Conservation (phyloP, 2,329 filamentous ascomycete genomes). For the Neurospora crassa region DNA sequence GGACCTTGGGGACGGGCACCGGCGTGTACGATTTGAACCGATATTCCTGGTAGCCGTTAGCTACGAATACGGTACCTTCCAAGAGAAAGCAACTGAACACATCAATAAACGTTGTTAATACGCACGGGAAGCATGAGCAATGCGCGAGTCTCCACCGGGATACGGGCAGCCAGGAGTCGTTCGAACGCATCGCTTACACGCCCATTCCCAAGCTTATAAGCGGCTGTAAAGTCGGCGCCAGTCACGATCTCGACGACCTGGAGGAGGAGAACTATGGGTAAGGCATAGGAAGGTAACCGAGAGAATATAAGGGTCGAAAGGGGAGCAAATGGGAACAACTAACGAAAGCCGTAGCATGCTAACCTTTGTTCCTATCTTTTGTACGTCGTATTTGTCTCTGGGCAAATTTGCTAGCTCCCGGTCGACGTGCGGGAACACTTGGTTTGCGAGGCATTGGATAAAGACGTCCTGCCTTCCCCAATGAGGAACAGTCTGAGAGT, state of each 20-base stretch:
- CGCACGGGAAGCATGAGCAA: conserved; percentile 6
- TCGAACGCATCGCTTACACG: conserved; percentile 10
- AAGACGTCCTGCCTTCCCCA: conserved; percentile 10
- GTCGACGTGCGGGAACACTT: conserved; percentile 26
- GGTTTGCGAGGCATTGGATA: conserved; percentile 19
- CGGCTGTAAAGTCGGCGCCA: conserved; percentile 5
- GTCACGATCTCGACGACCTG: conserved; percentile 9
- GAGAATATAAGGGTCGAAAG: conserved; percentile 5
- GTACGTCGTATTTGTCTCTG: conserved; percentile 12
- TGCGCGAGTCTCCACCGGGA: conserved; percentile 1
- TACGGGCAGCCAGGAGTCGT: conserved; percentile 5
- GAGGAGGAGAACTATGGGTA: not conserved
- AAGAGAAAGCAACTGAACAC: not conserved
- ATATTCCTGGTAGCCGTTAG: not conserved
- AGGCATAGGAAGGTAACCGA: not conserved
- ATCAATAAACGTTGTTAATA: not conserved
- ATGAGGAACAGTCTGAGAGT: not conserved
- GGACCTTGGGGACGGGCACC: not conserved
- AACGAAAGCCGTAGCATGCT: conserved; percentile 1
- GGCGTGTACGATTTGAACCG: not conserved
- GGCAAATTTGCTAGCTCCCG: conserved; percentile 19
- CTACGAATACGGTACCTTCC: not conserved
- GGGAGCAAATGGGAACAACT: not conserved
- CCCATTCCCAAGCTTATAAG: conserved; percentile 10
- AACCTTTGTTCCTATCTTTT: conserved; percentile 24